Evolutionary conservation across 2,329 filamentous ascomycete genomes (phyloP), one percentile per base, ranked within the genome.

Genomic region (Aspergillus ochraceus): DNA sequence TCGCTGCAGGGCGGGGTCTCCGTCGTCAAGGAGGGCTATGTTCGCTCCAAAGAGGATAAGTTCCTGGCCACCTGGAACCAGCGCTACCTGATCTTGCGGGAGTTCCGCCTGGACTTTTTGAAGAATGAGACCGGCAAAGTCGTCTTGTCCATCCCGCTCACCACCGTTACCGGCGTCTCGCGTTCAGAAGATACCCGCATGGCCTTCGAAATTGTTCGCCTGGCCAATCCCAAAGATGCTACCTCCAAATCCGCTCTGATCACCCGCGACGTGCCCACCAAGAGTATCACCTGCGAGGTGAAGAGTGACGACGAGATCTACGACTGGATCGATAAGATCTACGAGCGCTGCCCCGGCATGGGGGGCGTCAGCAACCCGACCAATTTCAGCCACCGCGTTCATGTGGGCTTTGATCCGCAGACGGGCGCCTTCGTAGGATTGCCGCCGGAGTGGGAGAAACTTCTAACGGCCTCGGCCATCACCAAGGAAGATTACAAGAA

Each of bases 401-500:
- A 99, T 75, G 95, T 99, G 66, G 95, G 95, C 61, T 99, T 98
- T 73, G 95, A 99, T 74, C 92, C 94, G 26, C 89, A 92, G 69
- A 97, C 92, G 2, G 95, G 95, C 64, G 92, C 95, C 67, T 99
- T 99, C 71, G 92, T 96, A 52, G 95, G 95, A 45, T 78, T 99
- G 67, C 95, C 95, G 1, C 89, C 92, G 5, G 95, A 99, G 80
- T 99, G 95, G 95, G 95, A 96, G 72, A 96, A 96, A 77, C 84
- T 99, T 54, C 84, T 99, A 66, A 98, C 95, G 71, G 93, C 92
- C 9, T 98, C 95, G 2, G 95, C 95, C 60, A 95, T 99, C 71
- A 98, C 95, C 60, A 97, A 97, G 78, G 95, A 99, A 71, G 95
- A 99, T 75, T 98, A 98, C 77, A 92, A 96, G 78, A 93, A 95